These are phyloP conservation scores for Candida sojae DNA, from an alignment of 1,139 yeast species.

Conservation along the genomic window DNA sequence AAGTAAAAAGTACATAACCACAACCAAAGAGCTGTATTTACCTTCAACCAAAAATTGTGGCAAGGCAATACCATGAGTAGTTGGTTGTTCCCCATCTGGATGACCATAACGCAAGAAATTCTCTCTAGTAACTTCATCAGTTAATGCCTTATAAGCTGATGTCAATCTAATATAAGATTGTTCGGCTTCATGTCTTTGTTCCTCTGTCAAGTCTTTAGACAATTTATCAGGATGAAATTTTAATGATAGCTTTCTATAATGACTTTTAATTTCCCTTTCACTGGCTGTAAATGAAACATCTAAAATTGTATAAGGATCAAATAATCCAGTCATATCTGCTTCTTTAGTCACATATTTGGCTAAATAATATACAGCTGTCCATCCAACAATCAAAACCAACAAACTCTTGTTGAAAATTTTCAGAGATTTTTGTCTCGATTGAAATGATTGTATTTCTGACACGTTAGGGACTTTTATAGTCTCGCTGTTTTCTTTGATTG, in stretches of 20 bases:
- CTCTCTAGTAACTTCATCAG: slow-evolving; percentile 83
- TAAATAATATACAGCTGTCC: slow-evolving; percentile 61
- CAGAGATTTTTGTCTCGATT: slow-evolving; percentile 36
- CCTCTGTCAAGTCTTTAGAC: slow-evolving; percentile 64
- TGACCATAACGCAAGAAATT: slow-evolving; percentile 89
- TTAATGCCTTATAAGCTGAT: slow-evolving; percentile 91
- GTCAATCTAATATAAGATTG: slow-evolving; percentile 78
- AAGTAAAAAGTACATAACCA: slow-evolving; percentile 62
- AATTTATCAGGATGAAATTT: slow-evolving; percentile 94
- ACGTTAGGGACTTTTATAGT: slow-evolving; percentile 43
- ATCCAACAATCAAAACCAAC: slow-evolving; percentile 58
- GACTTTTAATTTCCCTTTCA: slow-evolving; percentile 78
- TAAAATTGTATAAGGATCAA: slow-evolving; percentile 90
- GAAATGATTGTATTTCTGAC: slow-evolving; percentile 42
- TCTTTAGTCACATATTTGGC: slow-evolving; percentile 49
- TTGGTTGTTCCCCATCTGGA: slow-evolving; percentile 96
- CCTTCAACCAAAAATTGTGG: slow-evolving; percentile 93
- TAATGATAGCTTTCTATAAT: slow-evolving; percentile 82
- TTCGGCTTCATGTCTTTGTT: slow-evolving; percentile 62
- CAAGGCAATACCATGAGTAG: slow-evolving; percentile 94
- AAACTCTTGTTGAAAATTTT: slow-evolving; percentile 48
- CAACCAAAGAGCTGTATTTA: slow-evolving; percentile 66
- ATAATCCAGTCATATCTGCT: slow-evolving; percentile 48
- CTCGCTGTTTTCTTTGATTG: slow-evolving; percentile 30
- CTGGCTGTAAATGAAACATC: slow-evolving; percentile 68